Conservation (phyloP, 2,329 filamentous ascomycete genomes). For the Didymella keratinophila region DNA sequence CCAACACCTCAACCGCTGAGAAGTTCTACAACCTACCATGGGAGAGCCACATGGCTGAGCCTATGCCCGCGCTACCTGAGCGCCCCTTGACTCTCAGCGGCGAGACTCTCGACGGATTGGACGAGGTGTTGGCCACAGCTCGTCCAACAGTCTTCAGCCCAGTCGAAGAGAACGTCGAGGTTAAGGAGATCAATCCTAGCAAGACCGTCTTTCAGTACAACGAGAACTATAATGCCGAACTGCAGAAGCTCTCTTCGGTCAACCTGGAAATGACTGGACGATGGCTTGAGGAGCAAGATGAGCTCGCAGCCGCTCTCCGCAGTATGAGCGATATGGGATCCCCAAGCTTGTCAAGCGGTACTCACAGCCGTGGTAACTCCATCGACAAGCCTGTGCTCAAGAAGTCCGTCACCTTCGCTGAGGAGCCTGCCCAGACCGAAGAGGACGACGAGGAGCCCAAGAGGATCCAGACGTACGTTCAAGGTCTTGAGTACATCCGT, state of each 20-base stretch:
- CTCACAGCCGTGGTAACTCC: constrained; percentile 47
- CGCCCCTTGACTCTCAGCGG: constrained; percentile 41
- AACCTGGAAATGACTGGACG: constrained; percentile 84
- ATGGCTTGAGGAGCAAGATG: constrained; percentile 84
- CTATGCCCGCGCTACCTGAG: constrained; percentile 27
- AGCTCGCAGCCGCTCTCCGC: constrained; percentile 73
- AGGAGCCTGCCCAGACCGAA: constrained; percentile 37
- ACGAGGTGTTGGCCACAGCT: constrained; percentile 43
- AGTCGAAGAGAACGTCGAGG: constrained; percentile 53
- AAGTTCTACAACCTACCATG: constrained; percentile 90
- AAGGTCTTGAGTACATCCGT: constrained; percentile 80
- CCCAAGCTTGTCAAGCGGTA: constrained; percentile 50
- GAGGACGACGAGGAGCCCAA: constrained; percentile 41
- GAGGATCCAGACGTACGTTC: constrained; percentile 81
- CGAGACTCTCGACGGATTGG: constrained; percentile 46
- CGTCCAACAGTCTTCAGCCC: constrained; percentile 42
- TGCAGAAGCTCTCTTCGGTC: constrained; percentile 73
- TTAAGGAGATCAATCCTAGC: constrained; percentile 66
- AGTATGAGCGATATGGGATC: constrained; percentile 58
- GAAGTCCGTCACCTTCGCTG: constrained; percentile 79
- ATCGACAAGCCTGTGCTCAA: constrained; percentile 59
- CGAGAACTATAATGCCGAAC: constrained; percentile 75
- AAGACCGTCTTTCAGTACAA: constrained; percentile 77
- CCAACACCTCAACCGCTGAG: constrained; percentile 90
- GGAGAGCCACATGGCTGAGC: constrained; percentile 50